Percentiles rank a stretch among this genome's conserved stretches.
phyloP scores from a whole-genome alignment of 495 filamentous ascomycete genomes.

The Achaetomiella virescens region DNA sequence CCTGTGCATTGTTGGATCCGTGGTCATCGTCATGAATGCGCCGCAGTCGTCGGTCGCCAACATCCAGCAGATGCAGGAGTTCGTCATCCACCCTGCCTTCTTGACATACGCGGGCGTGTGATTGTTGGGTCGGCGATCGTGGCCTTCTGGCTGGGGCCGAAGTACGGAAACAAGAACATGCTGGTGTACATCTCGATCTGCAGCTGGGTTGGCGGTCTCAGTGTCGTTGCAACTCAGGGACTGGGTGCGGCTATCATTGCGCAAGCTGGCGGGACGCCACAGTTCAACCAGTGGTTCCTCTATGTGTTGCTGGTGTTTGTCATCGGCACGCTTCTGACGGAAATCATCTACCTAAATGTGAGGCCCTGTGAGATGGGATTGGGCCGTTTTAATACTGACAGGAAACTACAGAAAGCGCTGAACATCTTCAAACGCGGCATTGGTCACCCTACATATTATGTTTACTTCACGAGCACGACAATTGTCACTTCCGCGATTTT shows the following conservation, averaged over 20 bases:
- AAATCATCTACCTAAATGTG: slow-evolving; percentile 95
- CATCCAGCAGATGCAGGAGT: slow-evolving; percentile 90
- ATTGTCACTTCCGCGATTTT: slow-evolving; percentile 90
- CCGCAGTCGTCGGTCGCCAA: slow-evolving; percentile 74
- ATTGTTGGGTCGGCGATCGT: slow-evolving; percentile 65
- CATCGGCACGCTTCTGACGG: slow-evolving; percentile 75
- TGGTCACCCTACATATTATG: slow-evolving; percentile 97
- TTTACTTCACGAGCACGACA: slow-evolving; percentile 92
- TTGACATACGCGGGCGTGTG: slow-evolving; percentile 73
- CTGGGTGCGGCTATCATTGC: slow-evolving; percentile 86
- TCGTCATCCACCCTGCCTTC: slow-evolving; percentile 83
- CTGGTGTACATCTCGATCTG: slow-evolving; percentile 94
- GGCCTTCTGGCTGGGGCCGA: slow-evolving; percentile 77
- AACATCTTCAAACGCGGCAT: slow-evolving; percentile 95
- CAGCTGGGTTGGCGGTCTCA: slow-evolving; percentile 88
- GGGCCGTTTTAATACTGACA: slow-evolving; percentile 21
- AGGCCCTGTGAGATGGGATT: slow-evolving; percentile 30
- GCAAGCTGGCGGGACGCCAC: slow-evolving; percentile 67
- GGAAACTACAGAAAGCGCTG: slow-evolving; percentile 81
- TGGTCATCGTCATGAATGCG: slow-evolving; percentile 92
- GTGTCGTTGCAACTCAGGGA: slow-evolving; percentile 92
- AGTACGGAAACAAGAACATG: slow-evolving; percentile 95
- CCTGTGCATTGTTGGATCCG: slow-evolving; percentile 85
- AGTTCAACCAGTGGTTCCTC: slow-evolving; percentile 97
- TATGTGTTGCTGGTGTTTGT: slow-evolving; percentile 92